Conservation (phyloP, 495 filamentous ascomycete species). For the Neurospora terricola region DNA sequence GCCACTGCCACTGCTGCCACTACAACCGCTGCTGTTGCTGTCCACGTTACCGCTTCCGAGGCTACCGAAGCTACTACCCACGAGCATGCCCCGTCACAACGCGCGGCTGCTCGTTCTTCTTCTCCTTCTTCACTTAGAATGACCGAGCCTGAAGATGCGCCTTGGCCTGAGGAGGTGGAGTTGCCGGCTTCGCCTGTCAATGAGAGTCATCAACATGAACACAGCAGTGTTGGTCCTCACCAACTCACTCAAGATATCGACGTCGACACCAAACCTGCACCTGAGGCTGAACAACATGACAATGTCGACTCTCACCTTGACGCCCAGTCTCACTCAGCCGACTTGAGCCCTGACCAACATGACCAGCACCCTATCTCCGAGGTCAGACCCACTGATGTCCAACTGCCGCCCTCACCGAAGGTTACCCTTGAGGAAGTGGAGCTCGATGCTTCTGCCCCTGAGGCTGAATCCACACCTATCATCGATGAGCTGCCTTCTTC, state of each 20-base stretch:
- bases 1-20: neutral
- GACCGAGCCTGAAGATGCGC: neutral
- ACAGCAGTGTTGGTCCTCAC: neutral
- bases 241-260: neutral
- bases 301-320: neutral
- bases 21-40: neutral
- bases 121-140: neutral
- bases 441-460: neutral
- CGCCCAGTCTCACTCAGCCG: neutral
- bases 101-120: neutral
- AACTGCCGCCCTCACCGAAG: neutral
- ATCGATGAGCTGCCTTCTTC: neutral
- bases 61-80: neutral
- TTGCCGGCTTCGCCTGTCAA: neutral
- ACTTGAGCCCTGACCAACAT: neutral
- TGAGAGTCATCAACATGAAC: neutral
- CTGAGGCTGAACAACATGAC: neutral
- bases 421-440: neutral
- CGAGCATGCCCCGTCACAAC: neutral
- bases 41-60: neutral
- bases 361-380: neutral
- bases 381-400: neutral
- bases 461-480: neutral
- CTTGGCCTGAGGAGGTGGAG: neutral
- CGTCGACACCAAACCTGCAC: neutral